phyloP scores from a whole-genome alignment of 2,329 filamentous ascomycete species.

The Taxawa tesnikishii region DNA sequence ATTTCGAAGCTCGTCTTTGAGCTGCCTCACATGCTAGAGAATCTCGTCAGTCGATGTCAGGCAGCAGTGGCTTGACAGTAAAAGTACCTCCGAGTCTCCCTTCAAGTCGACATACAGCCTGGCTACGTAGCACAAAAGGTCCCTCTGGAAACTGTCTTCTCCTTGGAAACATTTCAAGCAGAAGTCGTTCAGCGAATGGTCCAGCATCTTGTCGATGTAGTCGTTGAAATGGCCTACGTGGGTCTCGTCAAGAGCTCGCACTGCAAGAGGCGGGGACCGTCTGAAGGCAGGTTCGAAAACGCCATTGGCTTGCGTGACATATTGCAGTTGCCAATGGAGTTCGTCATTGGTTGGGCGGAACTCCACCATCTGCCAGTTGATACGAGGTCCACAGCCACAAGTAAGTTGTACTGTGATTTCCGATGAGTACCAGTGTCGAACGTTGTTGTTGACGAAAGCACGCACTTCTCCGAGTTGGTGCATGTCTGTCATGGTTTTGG shows the following conservation, averaged over 20 bases:
- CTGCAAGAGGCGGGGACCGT: slow-evolving; percentile 32
- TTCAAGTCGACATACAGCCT: slow-evolving; percentile 18
- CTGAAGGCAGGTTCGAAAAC: slow-evolving; percentile 18
- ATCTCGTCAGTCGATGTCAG: no score
- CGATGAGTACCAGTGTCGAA: slow-evolving; percentile 15
- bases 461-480: slow-evolving; percentile 9
- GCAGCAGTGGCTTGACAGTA: neutral
- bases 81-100: slow-evolving; percentile 25
- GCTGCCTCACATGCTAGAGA: slow-evolving; percentile 7
- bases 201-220: slow-evolving; percentile 30
- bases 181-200: slow-evolving; percentile 27
- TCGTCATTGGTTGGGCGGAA: slow-evolving; percentile 29
- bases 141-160: slow-evolving; percentile 25
- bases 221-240: slow-evolving; percentile 32
- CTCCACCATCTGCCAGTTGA: slow-evolving; percentile 33
- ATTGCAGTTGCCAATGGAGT: slow-evolving; percentile 30
- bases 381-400: slow-evolving; percentile 28
- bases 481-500: slow-evolving; percentile 12
- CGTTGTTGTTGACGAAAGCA: slow-evolving; percentile 30
- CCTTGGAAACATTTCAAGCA: slow-evolving; percentile 30
- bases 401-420: slow-evolving; percentile 29
- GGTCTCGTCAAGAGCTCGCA: slow-evolving; percentile 30
- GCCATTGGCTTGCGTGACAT: slow-evolving; percentile 12
- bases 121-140: slow-evolving; percentile 30
- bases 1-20: slow-evolving; percentile 28